These are phyloP conservation scores for Cutaneotrichosporon dermatis DNA, from an alignment of 1,284 basidiomycete species.

Conservation along the genomic window DNA sequence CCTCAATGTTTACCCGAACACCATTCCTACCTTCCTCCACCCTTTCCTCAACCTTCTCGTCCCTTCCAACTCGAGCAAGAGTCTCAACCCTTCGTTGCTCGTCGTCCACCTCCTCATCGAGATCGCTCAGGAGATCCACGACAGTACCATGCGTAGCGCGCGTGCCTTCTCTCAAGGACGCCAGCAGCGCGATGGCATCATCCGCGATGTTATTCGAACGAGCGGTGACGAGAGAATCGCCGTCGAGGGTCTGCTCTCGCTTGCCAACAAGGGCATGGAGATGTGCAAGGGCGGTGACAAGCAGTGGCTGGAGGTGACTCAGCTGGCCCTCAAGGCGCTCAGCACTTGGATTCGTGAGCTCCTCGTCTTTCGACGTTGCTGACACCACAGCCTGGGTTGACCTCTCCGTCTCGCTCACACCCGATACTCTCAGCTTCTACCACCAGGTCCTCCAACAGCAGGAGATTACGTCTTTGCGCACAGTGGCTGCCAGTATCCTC, in stretches of 20 bases:
- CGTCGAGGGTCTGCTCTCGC: constrained; percentile 78
- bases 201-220: constrained; percentile 84
- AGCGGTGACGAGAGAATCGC: constrained; percentile 76
- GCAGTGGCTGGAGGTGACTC: constrained; percentile 70
- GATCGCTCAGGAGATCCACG: constrained; percentile 86
- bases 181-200: constrained; percentile 70
- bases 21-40: constrained; percentile 46
- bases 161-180: constrained; percentile 60
- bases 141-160: constrained; percentile 81
- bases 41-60: constrained; percentile 50
- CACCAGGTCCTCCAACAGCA: constrained; percentile 80
- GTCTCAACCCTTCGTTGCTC: constrained; percentile 70
- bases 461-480: constrained; percentile 62
- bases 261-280: constrained; percentile 71
- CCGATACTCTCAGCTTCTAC: constrained; percentile 77
- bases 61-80: constrained; percentile 51
- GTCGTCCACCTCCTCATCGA: constrained; percentile 84
- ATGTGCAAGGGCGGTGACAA: constrained; percentile 53
- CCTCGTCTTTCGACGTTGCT: no score
- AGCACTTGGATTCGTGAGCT: constrained; percentile 90
- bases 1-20: constrained; percentile 60
- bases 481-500: constrained; percentile 75
- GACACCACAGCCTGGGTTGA: constrained; percentile 99
- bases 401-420: constrained; percentile 90
- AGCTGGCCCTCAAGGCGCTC: constrained; percentile 84